These are phyloP conservation scores for Didymellaceae sp. DNA, from an alignment of 2,329 filamentous ascomycete species.

Conservation along the genomic window DNA sequence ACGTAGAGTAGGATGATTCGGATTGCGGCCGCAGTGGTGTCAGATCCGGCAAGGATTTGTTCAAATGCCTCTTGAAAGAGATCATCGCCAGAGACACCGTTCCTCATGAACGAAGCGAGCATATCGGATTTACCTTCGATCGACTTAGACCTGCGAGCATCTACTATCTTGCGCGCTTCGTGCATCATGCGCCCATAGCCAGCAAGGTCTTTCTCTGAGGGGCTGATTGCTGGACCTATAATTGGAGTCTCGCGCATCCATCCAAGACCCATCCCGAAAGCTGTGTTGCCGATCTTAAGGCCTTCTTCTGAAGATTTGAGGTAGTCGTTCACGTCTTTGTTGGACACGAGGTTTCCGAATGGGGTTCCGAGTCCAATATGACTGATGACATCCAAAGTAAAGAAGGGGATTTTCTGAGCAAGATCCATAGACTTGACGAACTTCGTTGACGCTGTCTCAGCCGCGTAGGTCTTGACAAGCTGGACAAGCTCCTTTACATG, in stretches of 20 bases:
- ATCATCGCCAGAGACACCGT: slow-evolving; percentile 51
- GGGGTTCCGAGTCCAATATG: slow-evolving; percentile 60
- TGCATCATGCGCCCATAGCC: slow-evolving; percentile 45
- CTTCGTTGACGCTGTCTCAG: slow-evolving; percentile 21
- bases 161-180: slow-evolving; percentile 35
- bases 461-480: slow-evolving; percentile 58
- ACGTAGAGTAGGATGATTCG: slow-evolving; percentile 61
- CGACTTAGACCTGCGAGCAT: slow-evolving; percentile 55
- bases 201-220: slow-evolving; percentile 45
- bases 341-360: slow-evolving; percentile 59
- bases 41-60: slow-evolving; percentile 62
- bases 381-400: slow-evolving; percentile 64
- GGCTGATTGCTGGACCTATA: slow-evolving; percentile 37
- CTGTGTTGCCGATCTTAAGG: slow-evolving; percentile 36
- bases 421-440: slow-evolving; percentile 54
- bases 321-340: slow-evolving; percentile 57
- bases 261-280: slow-evolving; percentile 35
- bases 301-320: slow-evolving; percentile 53
- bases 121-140: slow-evolving; percentile 57
- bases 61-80: slow-evolving; percentile 52
- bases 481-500: slow-evolving; percentile 56
- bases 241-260: slow-evolving; percentile 35
- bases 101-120: slow-evolving; percentile 60
- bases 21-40: slow-evolving; percentile 64
- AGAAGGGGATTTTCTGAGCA: slow-evolving; percentile 56